Base-by-base conservation (phyloP, 73 alveolate genomes). In the Blepharisma stoltei region DNA sequence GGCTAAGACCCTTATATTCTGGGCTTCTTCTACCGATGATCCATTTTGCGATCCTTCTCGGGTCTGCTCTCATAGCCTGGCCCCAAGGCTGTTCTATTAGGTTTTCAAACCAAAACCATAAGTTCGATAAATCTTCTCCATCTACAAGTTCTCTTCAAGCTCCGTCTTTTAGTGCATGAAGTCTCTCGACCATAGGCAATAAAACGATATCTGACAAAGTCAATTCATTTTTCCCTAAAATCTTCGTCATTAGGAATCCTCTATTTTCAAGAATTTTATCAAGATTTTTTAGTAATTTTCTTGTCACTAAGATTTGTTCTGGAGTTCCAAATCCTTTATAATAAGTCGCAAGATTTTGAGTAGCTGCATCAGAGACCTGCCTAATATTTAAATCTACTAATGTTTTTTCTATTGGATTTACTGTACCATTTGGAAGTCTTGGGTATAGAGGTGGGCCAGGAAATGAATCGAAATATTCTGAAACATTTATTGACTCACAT, bases 371-470 rank as follows among this genome's bases (percentile, higher is more conserved):
- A 25, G 23, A 8, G 2, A 14, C 18, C 2, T 20, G 73, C 4
- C 23, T 60, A 18, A 60, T 60, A 5, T 14, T 14, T 25, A 60
- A 4, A 25, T 60, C 73, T 14, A 60, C 23, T 9, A 60, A 20
- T 8, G 46, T 14, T 25, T 60, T 60, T n/a, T n/a, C 45, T 18
- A 60, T 11, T 9, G 73, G 73, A 11, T 60, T 38, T 60, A 14
- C 23, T 60, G 14, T 60, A 9, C 73, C 73, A 60, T 18, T 25
- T 0, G 38, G 5, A 60, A 60, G 73, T 25, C 73, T 60, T 60
- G 73, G 73, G 5, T 60, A 60, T 18, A 60, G 46, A 25, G 14
- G 14, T 14, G 73, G 73, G 14, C 73, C 73, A 18, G 73, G 73
- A 25, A 60, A 60, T 8, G 48, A 18, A 9, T 60, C 73, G 73